Evolutionary conservation across 2,329 filamentous ascomycete species (phyloP), one percentile per base, ranked within the genome.

Genomic region (Penicillium expansum): DNA sequence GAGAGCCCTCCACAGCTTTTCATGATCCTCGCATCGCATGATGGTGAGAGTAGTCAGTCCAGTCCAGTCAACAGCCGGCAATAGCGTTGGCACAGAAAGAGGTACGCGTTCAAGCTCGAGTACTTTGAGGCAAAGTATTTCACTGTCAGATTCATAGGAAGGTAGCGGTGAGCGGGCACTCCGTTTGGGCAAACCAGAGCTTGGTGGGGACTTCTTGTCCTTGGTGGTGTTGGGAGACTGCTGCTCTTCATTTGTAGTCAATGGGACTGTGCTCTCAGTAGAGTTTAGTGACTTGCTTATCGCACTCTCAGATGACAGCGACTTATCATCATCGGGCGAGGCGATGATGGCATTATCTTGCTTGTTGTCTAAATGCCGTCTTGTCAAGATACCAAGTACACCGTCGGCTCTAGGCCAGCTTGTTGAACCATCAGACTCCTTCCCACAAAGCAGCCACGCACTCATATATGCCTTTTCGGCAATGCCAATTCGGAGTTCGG

Each of bases 41-140:
- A 94, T 81, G 0, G 91, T 93, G 49, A 94, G 74, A 16, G 79
- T 88, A 3, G 86, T 89, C 51, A 94, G 72, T 10, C 82, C 78
- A 1, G 85, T 84, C 89, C 89, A 94, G 73, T 94, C 89, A 41
- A 94, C 81, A 1, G 84, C 87, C 58, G 83, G 83, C 45, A 85
- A 81, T 53, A 91, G 79, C n/a, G 90, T 84, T 9, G 85, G 80
- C 41, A 91, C 81, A 1, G 87, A 91, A n/a, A 94, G 75, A 0
- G 84, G 82, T 3, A 93, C 83, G 24, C 89, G 83, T 72, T 94
- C 90, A 2, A 94, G 78, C 72, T 92, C 89, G 10, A 94, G 77
- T 1, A 81, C 85, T 57, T 90, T 85, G n/a, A 94, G 76, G 59
- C 79, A 83, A 16, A 94, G 76, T 20, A 77, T 72, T 41, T 77